Conservation (phyloP, 1,139 yeast genomes). For the Saccharomyces hybrid region DNA sequence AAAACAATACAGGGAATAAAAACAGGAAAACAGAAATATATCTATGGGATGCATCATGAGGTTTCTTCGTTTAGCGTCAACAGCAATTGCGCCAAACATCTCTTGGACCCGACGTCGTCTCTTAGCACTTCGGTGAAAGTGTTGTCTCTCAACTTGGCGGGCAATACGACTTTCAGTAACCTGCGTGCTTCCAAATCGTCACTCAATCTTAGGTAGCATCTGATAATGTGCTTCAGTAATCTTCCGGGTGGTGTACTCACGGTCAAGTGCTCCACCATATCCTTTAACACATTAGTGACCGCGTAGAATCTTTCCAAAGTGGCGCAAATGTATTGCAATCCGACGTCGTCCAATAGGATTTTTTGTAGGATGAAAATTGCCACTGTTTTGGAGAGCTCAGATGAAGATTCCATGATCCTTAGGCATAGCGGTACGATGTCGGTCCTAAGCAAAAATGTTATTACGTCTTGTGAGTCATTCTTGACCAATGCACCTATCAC, state of each 20-base stretch:
- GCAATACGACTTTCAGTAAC: slow-evolving; percentile 75
- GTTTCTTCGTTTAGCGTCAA: slow-evolving; percentile 45
- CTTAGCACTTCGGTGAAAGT: slow-evolving; percentile 72
- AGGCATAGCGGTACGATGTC: slow-evolving; percentile 93
- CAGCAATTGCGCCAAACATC: slow-evolving; percentile 78
- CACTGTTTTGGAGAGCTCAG: slow-evolving; percentile 90
- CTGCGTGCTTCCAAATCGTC: slow-evolving; percentile 89
- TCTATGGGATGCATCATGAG: slow-evolving; percentile 1
- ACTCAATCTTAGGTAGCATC: slow-evolving; percentile 84
- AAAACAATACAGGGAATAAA: not conserved
- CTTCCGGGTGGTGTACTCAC: slow-evolving; percentile 59
- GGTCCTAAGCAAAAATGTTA: slow-evolving; percentile 79
- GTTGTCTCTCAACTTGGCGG: slow-evolving; percentile 68
- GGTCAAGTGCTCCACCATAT: slow-evolving; percentile 81
- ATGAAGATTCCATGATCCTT: slow-evolving; percentile 91
- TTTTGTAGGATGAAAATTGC: slow-evolving; percentile 94
- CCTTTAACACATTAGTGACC: slow-evolving; percentile 78
- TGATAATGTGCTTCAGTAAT: slow-evolving; percentile 82
- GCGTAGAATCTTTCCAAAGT: slow-evolving; percentile 93
- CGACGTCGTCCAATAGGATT: slow-evolving; percentile 84
- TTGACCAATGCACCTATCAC: slow-evolving; percentile 96
- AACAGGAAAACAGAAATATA: not conserved
- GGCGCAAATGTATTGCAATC: slow-evolving; percentile 85
- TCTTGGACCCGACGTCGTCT: slow-evolving; percentile 83
- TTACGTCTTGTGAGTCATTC: slow-evolving; percentile 92